A percentile compares a stretch with the other conserved stretches of the same genome.
Conservation (phyloP, 2,329 filamentous ascomycete genomes). For the Colletotrichum tabaci region DNA sequence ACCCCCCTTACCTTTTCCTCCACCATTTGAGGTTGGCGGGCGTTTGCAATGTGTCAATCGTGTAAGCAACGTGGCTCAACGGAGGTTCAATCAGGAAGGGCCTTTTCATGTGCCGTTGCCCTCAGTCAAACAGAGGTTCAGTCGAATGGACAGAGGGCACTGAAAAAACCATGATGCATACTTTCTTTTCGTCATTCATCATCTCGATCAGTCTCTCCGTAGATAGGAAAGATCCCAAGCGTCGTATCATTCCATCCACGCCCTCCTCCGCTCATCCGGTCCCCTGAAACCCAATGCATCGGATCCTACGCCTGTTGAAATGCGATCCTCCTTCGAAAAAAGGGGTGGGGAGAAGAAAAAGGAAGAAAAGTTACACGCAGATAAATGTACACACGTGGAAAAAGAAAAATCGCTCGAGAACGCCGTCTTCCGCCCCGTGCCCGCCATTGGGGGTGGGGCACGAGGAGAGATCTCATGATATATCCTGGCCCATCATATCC, state of each 20-base stretch:
- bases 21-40: background rate
- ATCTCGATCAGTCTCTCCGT: background rate
- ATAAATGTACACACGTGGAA: background rate
- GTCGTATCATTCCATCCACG: constrained; percentile 7
- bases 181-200: constrained; percentile 5
- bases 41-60: background rate
- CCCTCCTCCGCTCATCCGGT: background rate
- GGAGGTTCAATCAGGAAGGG: background rate
- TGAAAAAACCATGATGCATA: background rate
- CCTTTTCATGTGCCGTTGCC: background rate
- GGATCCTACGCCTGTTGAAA: constrained; percentile 5
- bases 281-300: constrained; percentile 3
- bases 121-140: no score
- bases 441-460: background rate
- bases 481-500: constrained; percentile 3
- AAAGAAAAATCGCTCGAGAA: background rate
- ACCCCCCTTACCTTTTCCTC: background rate
- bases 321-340: background rate
- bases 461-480: constrained; percentile 1
- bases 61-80: background rate
- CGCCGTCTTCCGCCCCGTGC: background rate
- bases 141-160: background rate
- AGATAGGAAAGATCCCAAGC: background rate
- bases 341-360: no score
- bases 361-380: background rate